A percentile compares a stretch with the other conserved stretches of the same genome.
Evolutionary conservation across 352 stramenopile genomes (phyloP).

Genomic region (Phytopythium mirpurense): DNA sequence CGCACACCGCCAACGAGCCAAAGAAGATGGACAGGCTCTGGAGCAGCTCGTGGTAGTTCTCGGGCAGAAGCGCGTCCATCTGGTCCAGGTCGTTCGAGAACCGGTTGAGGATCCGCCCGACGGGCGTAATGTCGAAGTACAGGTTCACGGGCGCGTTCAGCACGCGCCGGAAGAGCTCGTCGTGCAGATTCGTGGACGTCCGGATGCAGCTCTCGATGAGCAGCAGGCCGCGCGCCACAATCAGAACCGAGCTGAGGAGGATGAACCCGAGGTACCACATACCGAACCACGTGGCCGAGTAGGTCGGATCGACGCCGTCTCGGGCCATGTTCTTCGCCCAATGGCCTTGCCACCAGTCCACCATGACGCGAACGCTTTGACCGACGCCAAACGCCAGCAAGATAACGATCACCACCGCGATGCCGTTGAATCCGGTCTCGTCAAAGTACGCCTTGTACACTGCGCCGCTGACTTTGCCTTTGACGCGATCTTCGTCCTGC

Average conservation of each 20-base stretch:
- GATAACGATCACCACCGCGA: not conserved
- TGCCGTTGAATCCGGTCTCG: constrained; percentile 22
- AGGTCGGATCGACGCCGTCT: constrained; percentile 8
- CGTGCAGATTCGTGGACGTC: constrained; percentile 31
- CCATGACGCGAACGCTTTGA: constrained; percentile 13
- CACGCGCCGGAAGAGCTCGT: constrained; percentile 43
- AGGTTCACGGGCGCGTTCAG: constrained; percentile 44
- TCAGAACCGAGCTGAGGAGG: constrained; percentile 17
- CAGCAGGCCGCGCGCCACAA: constrained; percentile 20
- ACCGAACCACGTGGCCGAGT: constrained; percentile 32
- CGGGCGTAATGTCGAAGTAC: constrained; percentile 63
- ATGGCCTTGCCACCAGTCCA: constrained; percentile 24
- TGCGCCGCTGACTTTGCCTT: constrained; percentile 8
- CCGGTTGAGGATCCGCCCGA: constrained; percentile 63
- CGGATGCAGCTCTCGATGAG: constrained; percentile 36
- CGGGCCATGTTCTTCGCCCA: constrained; percentile 21
- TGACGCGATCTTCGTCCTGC: constrained; percentile 23
- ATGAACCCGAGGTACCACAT: constrained; percentile 41
- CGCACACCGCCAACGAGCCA: constrained; percentile 29
- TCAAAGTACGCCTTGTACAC: constrained; percentile 22
- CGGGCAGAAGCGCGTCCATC: constrained; percentile 33
- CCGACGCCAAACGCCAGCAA: constrained; percentile 7
- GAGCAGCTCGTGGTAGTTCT: constrained; percentile 36
- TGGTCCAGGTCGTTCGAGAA: constrained; percentile 63
- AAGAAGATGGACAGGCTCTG: constrained; percentile 25